Base-by-base conservation (phyloP, 2,329 filamentous ascomycete species). In the Pyricularia sp. region DNA sequence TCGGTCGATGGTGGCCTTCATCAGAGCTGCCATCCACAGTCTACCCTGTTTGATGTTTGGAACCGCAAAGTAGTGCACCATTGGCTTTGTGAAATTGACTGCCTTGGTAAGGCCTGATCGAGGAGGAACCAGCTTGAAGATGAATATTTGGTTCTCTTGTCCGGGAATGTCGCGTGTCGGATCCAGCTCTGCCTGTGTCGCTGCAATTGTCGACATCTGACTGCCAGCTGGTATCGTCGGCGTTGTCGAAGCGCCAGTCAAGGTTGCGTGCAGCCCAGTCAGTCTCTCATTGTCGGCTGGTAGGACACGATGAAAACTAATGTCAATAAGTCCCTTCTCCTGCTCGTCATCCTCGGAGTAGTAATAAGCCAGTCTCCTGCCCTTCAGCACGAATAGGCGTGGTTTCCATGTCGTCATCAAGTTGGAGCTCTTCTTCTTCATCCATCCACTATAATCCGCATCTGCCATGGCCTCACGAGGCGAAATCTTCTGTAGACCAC, bases 351-450 rank as follows among this genome's bases (percentile, higher is more conserved):
- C 86, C 72, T 97, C 93, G 0, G 90, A 90, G 74, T 99, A 99
- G 77, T 96, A 99, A 78, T 99, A 99, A 0, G 93, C 92, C 33
- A 99, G 79, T 4, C 94, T 88, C 64, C 93, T 87, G 33, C 94
- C 94, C 72, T 92, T 93, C 66, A 99, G 84, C 8, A 99, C 88
- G 72, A 99, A 99, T n/a, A 97, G 82, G 13, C 94, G 88, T 13
- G 93, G 90, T 73, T 97, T 99, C 94, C 94, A 99, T 1, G 93
- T 96, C 2, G 92, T 92, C 88, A 99, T 96, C 40, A 97, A 81
- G 71, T 93, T 94, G 1, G 91, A 93, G 66, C 91, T 96, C 76
- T 96, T 93, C 82, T 99, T 99, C 81, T 94, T 97, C 94, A 99
- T 99, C 94, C 94, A 99, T 1, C 94, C 94, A 71, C 88, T 93